Base-by-base conservation (phyloP, 2,329 filamentous ascomycete species). In the Didymella exigua region DNA sequence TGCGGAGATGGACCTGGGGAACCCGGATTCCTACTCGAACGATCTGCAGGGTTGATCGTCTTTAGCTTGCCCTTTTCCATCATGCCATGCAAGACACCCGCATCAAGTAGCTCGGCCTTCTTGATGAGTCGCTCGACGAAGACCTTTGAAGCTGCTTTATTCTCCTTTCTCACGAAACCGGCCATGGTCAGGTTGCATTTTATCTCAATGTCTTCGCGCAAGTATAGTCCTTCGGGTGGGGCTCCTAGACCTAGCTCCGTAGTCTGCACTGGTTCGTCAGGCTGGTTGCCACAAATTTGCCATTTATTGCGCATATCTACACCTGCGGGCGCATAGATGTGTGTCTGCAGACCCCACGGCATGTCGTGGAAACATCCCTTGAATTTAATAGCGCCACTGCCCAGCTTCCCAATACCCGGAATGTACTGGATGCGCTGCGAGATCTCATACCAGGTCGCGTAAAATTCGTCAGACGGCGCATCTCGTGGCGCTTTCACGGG, bases 371-470 rank as follows among this genome's bases (percentile, higher is more conserved):
- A 90, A 68, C 86, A 88, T 56, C 85, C 87, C 56, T 85, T 88
- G 76, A 90, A 90, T 41, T 79, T 81, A 73, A 90, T 87, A 67
- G 84, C 84, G 68, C 85, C 82, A 3, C 84, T 84, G 21, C 86
- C 86, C 56, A 87, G 79, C 74, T 79, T 85, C 61, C 87, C 87
- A 50, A 89, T 76, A 29, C 87, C 87, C 0, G 87, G 87, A 5
- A 89, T 76, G 63, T 86, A 84, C 69, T 89, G 86, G 56, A 90
- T 86, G 65, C 86, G 82, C 78, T 90, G 82, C 53, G 78, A 82
- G 67, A 90, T 89, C 73, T 89, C 86, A 72, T 90, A 90, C 87
- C 87, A 90, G 26, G 87, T 88, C 59, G 85, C 85, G 75, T 88
- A 90, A 75, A 82, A 90, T 73, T 90, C 87, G 74, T 90, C 87